Base-by-base conservation (phyloP, 352 stramenopile species). In the Phytophthora fragariae region DNA sequence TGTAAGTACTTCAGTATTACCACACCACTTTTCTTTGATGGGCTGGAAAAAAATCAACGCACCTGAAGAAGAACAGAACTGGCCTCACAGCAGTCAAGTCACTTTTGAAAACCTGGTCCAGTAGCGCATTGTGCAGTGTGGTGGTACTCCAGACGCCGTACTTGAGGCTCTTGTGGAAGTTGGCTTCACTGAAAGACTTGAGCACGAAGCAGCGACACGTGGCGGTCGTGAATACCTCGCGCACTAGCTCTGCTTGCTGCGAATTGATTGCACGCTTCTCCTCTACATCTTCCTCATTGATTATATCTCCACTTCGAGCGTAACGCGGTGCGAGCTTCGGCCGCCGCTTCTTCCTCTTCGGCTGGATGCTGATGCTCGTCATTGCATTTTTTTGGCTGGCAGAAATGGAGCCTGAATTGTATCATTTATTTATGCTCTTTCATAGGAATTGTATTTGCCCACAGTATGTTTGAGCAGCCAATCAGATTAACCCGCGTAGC, bases 141-240 rank as follows among this genome's bases (percentile, higher is more conserved):
- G 88, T 95, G 62, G 82, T 92, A 57, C 84, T 93, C 88, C 88
- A 95, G 56, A 95, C 65, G 37, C 88, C 88, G 63, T 83, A 95
- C 76, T 95, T 95, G 53, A 95, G 78, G 53, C 88, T 95, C 76
- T 92, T 94, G 78, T 95, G 88, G 50, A 95, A 68, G 57, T 95
- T 93, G n/a, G 82, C 84, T 57, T 95, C 88, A 60, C 88, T 95
- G 65, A 95, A 95, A 21, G 84, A 92, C 72, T 95, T 95, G 73
- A 94, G 75, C 55, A 95, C 86, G 60, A 95, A 95, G 72, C 86
- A 95, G 29, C 85, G 85, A 65, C 85, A 92, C 21, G 82, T 95
- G 33, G 82, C 67, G 33, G 75, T 85, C 21, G 71, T 85, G 55
- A 91, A 90, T 9, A 91, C 65, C 21, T 91, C 82, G 31, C 73